phyloP scores from a whole-genome alignment of 176 grass and related monocot species.

The Carex parvula region DNA sequence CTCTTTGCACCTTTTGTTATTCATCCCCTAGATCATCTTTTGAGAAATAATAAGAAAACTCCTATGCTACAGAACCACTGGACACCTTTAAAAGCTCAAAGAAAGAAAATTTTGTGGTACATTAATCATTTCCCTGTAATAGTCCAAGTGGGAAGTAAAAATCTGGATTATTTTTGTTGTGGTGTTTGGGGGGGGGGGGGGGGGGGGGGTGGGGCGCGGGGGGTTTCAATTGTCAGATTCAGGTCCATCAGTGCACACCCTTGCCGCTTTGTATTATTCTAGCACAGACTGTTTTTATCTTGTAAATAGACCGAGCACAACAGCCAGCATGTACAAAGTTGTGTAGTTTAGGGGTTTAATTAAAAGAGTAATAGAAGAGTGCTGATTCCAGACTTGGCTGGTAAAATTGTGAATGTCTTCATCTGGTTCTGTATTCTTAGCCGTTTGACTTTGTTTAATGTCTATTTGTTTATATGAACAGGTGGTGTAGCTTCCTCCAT shows the following conservation, averaged over 20 bases:
- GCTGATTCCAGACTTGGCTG: background rate
- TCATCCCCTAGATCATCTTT: background rate
- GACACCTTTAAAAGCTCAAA: background rate
- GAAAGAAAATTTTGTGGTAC: background rate
- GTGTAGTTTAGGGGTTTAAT: background rate
- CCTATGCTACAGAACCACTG: background rate
- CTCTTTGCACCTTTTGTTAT: background rate
- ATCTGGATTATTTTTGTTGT: too few relatives aligned
- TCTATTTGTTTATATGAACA: slow-evolving; percentile 31
- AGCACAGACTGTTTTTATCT: background rate
- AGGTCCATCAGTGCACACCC: too few relatives aligned
- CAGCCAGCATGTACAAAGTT: background rate
- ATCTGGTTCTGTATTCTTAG: slow-evolving; percentile 3
- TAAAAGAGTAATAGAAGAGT: background rate
- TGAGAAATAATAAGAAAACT: background rate
- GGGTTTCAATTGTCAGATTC: too few relatives aligned
- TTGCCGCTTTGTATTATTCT: too few relatives aligned
- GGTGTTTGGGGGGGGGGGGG: too few relatives aligned
- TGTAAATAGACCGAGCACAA: background rate
- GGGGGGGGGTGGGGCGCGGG: too few relatives aligned
- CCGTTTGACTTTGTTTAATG: background rate
- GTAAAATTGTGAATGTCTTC: background rate
- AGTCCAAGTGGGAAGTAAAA: too few relatives aligned
- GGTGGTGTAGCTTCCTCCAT: slow-evolving; percentile 43
- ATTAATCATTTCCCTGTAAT: too few relatives aligned